Conservation (phyloP, 192 early-diverging fungal species). For the Dissophora globulifera region DNA sequence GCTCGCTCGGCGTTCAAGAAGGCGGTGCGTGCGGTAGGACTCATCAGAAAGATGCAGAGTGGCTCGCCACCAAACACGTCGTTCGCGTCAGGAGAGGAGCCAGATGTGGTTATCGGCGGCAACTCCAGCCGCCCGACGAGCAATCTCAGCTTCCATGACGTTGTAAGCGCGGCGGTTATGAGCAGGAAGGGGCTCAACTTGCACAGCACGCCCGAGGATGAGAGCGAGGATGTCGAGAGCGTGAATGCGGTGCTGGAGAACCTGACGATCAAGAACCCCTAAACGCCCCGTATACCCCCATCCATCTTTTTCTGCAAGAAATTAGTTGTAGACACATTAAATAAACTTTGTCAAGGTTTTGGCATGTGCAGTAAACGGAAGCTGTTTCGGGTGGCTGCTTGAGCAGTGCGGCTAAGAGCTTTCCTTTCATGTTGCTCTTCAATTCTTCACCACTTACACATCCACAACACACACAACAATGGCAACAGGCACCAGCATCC, state of each 20-base stretch:
- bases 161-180: conserved; percentile 40
- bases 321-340: too few species aligned
- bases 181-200: conserved; percentile 16
- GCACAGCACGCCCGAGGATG: not conserved
- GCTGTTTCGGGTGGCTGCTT: too few species aligned
- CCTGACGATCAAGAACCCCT: conserved; percentile 20
- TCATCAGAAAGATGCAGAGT: conserved; percentile 35
- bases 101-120: conserved; percentile 11
- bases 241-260: conserved; percentile 21
- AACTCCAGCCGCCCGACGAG: conserved; percentile 13
- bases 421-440: too few species aligned
- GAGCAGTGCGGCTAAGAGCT: too few species aligned
- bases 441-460: too few species aligned
- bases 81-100: conserved; percentile 37
- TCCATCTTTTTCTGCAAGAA: too few species aligned
- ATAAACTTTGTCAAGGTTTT: too few species aligned
- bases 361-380: too few species aligned
- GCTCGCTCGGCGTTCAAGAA: conserved; percentile 48
- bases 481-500: too few species aligned
- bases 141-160: conserved; percentile 43
- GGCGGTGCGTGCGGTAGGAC: conserved; percentile 46
- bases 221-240: conserved; percentile 13
- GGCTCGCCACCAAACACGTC: conserved; percentile 16
- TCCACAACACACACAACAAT: too few species aligned
- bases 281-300: too few species aligned